These are phyloP conservation scores for Microthlaspi erraticum DNA, from an alignment of 345 rosid species.

Conservation along the genomic window DNA sequence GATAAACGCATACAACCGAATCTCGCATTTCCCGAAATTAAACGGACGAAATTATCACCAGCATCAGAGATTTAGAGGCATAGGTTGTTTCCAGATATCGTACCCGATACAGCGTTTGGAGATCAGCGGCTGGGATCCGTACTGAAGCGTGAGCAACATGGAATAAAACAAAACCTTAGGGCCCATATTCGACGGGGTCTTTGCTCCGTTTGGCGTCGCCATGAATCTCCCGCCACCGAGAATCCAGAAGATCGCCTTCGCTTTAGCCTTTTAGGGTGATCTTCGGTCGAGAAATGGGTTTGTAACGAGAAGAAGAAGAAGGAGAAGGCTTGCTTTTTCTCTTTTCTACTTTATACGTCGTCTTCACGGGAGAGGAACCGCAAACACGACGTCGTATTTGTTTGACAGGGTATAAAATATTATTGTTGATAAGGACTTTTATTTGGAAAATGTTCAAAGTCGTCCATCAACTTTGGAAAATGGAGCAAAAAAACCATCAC, in stretches of 20 bases:
- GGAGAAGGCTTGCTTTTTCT: neutral
- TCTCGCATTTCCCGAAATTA: constrained; percentile 1
- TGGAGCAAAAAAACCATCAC: neutral
- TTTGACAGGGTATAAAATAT: neutral
- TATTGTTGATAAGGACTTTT: neutral
- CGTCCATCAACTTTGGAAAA: constrained; percentile 9
- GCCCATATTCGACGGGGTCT: constrained; percentile 47
- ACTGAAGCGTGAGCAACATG: constrained; percentile 78
- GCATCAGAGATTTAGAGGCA: neutral
- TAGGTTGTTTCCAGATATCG: constrained; percentile 9
- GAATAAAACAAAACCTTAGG: constrained; percentile 68
- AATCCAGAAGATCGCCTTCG: constrained; percentile 29
- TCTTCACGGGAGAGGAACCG: constrained; percentile 1
- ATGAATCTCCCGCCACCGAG: constrained; percentile 41
- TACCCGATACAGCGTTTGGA: constrained; percentile 89
- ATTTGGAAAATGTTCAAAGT: neutral
- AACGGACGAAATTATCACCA: neutral
- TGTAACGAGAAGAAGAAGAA: constrained; percentile 1
- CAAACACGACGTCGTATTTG: constrained; percentile 21
- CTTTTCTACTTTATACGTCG: constrained; percentile 18
- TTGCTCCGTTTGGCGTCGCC: constrained; percentile 45
- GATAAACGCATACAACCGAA: neutral
- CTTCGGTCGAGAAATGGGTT: neutral
- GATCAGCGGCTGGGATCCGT: constrained; percentile 93
- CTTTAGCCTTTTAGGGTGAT: neutral